Evolutionary conservation across 306 rosid genomes (phyloP), one percentile per base, ranked within the genome.

Genomic region (Astragalus glycyphyllos): DNA sequence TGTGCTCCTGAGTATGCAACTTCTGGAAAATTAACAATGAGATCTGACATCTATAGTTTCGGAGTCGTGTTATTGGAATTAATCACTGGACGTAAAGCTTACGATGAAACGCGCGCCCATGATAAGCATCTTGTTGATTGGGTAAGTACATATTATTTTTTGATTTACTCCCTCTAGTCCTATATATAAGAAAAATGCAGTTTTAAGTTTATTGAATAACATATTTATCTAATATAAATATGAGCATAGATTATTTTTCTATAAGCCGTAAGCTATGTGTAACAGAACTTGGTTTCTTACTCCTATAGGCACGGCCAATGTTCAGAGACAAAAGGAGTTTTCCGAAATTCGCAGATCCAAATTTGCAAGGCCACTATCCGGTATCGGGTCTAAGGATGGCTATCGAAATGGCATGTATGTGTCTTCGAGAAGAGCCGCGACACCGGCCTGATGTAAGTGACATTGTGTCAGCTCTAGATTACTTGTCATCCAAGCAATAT

Each of bases 1-100:
- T 91, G 92, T 67, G 96, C 92, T 7, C 92, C 96, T 6, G 96
- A 88, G 75, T 86, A 91, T 79, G 89, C 89, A 29, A 68, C 72
- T 45, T 83, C 77, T 17, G 93, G 97, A 47, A 88, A 73, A 65
- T 73, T 89, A 72, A 85, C 91, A 4, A 57, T 63, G 73, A 91
- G 84, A 76, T 82, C 87, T 45, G 96, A 88, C 62, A 85, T 89
- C 45, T 91, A 80, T 57, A 84, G 93, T 81, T 91, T 87, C 56
- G 97, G 93, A 23, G 89, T 85, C 20, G 82, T 91, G 73, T 70
- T 91, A 63, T 72, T 89, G 64, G 92, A 91, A 77, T 65, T 91
- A 37, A 65, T 91, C 47, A 84, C 89, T 0, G 93, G 96, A 58
- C 84, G 86, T 20, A 79, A 40, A 74, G 97, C 90, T 1, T 58